A percentile compares a stretch with the other conserved stretches of the same genome.
Evolutionary conservation across 2,329 filamentous ascomycete species (phyloP).

Genomic region (Colletotrichum aenigma): DNA sequence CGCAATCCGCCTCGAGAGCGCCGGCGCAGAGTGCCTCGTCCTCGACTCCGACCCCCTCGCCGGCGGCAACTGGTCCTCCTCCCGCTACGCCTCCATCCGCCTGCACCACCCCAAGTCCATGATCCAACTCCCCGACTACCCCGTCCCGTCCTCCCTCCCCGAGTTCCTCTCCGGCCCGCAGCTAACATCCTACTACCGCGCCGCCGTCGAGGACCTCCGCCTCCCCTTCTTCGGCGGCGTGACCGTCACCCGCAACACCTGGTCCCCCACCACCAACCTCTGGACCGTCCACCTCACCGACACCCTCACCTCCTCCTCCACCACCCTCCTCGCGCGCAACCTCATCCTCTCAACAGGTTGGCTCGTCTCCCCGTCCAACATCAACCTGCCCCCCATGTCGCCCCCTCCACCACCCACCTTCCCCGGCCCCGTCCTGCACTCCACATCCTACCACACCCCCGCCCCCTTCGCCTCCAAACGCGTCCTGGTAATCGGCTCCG

Average conservation of each 20-base stretch:
- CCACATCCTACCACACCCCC: conserved; percentile 41
- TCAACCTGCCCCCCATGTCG: not conserved
- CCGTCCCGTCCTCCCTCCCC: not conserved
- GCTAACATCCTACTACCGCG: not conserved
- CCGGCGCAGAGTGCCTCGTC: not conserved
- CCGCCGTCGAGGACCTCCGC: not conserved
- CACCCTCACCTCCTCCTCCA: too few relatives aligned
- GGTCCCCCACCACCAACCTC: not conserved
- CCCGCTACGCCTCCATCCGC: not conserved
- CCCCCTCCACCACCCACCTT: conserved; percentile 30
- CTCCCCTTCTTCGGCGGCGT: conserved; percentile 10
- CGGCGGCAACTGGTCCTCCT: conserved; percentile 7
- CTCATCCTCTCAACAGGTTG: conserved; percentile 50
- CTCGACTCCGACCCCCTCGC: not conserved
- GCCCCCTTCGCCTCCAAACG: conserved; percentile 36
- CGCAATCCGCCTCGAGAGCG: conserved; percentile 1
- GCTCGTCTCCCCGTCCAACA: conserved; percentile 33
- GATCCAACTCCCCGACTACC: conserved; percentile 2
- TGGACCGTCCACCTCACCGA: not conserved
- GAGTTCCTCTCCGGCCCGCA: not conserved
- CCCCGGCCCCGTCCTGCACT: conserved; percentile 47
- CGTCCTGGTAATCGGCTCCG: conserved; percentile 51
- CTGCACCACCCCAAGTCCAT: conserved; percentile 4
- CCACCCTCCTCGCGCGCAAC: conserved; percentile 35
- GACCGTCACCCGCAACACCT: not conserved